A percentile compares a stretch with the other conserved stretches of the same genome.
Evolutionary conservation across 208 protist genomes (phyloP).

Genomic region (Acanthamoeba lenticulata): DNA sequence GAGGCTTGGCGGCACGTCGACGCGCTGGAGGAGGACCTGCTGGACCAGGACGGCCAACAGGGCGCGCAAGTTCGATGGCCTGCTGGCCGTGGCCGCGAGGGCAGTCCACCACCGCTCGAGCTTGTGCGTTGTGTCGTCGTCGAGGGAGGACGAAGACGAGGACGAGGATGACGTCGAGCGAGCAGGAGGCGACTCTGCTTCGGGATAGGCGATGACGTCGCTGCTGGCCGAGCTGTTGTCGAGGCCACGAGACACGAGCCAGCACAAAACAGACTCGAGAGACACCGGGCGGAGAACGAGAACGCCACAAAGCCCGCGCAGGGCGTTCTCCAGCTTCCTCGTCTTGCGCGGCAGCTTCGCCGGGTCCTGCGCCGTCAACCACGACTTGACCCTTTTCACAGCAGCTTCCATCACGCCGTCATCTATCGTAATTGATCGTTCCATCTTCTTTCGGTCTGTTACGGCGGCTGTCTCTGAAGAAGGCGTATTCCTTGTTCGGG

Average conservation of each 20-base stretch:
- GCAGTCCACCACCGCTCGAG: not conserved
- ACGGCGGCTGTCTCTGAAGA: no score
- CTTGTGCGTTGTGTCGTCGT: not conserved
- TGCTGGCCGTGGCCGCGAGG: not conserved
- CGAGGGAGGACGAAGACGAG: not conserved
- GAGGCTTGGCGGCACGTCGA: not conserved
- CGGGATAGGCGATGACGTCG: no score
- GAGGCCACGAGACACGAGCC: not conserved
- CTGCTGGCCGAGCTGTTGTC: not conserved
- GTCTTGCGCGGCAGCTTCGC: not conserved
- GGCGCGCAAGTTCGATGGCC: not conserved
- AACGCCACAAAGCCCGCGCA: not conserved
- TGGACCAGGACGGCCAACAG: not conserved
- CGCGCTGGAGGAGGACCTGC: not conserved
- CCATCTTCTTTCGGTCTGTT: no score
- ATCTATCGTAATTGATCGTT: no score
- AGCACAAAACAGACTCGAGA: not conserved
- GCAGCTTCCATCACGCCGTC: no score
- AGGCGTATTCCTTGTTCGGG: no score
- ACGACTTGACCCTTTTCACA: not conserved
- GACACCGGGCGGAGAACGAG: not conserved
- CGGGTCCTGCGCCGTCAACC: not conserved
- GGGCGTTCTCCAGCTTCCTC: not conserved
- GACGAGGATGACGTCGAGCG: no score
- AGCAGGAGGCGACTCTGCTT: no score